These are phyloP conservation scores for Puccinia coronata DNA, from an alignment of 1,284 basidiomycete genomes.

Conservation along the genomic window DNA sequence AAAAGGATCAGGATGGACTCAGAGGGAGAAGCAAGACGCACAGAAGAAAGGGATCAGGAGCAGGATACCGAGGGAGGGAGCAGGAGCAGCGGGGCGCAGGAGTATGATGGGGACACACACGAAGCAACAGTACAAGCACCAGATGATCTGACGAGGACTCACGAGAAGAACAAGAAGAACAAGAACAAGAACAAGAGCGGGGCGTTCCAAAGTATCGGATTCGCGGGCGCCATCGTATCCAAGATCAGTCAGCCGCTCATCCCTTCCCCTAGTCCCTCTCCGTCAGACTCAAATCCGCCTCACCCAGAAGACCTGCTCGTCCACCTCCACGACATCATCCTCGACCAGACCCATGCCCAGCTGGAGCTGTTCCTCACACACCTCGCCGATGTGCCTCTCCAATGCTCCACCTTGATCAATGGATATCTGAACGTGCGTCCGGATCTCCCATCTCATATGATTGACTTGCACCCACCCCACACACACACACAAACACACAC, in stretches of 20 bases:
- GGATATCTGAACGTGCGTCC: not conserved
- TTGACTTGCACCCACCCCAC: too few relatives aligned
- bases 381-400: not conserved
- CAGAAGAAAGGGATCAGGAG: too few relatives aligned
- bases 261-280: not conserved
- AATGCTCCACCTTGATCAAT: not conserved
- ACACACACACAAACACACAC: not conserved
- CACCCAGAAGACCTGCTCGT: not conserved
- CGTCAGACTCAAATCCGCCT: not conserved
- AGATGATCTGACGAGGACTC: too few relatives aligned
- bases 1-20: too few relatives aligned
- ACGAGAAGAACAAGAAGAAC: too few relatives aligned
- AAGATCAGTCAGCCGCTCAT: too few relatives aligned
- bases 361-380: not conserved
- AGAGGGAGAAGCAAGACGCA: too few relatives aligned
- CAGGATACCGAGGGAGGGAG: not conserved
- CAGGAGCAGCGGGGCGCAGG: not conserved
- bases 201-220: too few relatives aligned
- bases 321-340: not conserved
- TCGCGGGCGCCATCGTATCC: too few relatives aligned
- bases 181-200: too few relatives aligned
- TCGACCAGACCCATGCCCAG: not conserved
- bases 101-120: too few relatives aligned
- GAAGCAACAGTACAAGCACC: not conserved
- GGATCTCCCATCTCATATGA: not conserved